Evolutionary conservation across 768 basidiomycete genomes (phyloP).

Genomic region (Candolleomyces eurysporus): DNA sequence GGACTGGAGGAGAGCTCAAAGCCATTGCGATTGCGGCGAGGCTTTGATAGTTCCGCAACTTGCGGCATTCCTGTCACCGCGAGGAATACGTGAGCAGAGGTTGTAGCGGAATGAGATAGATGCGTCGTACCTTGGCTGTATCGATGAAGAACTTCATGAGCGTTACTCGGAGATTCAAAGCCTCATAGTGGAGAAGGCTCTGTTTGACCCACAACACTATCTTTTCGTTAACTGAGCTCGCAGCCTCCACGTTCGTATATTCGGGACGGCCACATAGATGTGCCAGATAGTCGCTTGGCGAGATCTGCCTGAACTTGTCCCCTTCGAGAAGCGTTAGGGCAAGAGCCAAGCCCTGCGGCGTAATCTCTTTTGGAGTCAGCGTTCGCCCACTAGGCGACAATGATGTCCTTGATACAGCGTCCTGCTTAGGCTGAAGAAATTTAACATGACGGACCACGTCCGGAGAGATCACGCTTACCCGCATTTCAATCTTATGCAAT

Average conservation of each 20-base stretch:
- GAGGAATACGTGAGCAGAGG: background rate
- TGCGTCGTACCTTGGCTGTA: conserved; percentile 29
- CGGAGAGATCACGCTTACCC: conserved; percentile 16
- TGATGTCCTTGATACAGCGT: conserved; percentile 3
- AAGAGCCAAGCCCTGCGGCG: conserved; percentile 39
- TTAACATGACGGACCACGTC: conserved; percentile 17
- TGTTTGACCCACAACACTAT: conserved; percentile 39
- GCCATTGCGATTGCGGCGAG: conserved; percentile 41
- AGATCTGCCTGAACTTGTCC: conserved; percentile 37
- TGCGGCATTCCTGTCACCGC: conserved; percentile 44
- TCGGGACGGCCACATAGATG: conserved; percentile 27
- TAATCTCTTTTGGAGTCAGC: conserved; percentile 29
- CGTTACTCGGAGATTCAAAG: conserved; percentile 32
- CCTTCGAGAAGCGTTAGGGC: conserved; percentile 44
- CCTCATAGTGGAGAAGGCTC: conserved; percentile 38
- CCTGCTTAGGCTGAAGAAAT: background rate
- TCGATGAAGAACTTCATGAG: conserved; percentile 45
- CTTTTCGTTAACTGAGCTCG: conserved; percentile 35
- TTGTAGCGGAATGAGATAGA: background rate
- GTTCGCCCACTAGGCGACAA: conserved; percentile 14
- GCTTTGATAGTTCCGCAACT: conserved; percentile 43
- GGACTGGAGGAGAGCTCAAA: conserved; percentile 38
- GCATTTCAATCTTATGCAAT: conserved; percentile 21
- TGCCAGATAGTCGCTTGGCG: conserved; percentile 41
- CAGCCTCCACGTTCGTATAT: conserved; percentile 31